Base-by-base conservation (phyloP, 495 filamentous ascomycete species). In the Penicillium nucicola region DNA sequence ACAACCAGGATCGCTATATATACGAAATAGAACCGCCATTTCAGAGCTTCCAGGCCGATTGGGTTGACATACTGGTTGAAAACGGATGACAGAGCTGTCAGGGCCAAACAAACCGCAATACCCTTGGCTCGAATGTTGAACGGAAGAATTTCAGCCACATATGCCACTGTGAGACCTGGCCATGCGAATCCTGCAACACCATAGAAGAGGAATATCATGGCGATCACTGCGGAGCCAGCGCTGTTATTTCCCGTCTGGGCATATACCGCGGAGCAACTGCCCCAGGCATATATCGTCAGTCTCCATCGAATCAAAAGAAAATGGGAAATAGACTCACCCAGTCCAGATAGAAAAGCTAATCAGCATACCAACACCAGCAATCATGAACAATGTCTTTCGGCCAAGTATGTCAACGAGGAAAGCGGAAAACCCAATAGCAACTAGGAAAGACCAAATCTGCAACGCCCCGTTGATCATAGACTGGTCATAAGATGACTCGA, bases 51-150 rank as follows among this genome's bases (percentile, higher is more conserved):
- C 42, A 85, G 77, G 9, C 75, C 81, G 11, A 84, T 63, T 1
- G 80, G 81, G 67, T 84, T 83, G 54, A 79, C 80, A 30, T 66
- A 79, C 61, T 72, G 71, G 43, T 75, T 74, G 42, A 84, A 68
- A 1, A 78, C 77, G 18, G 81, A 67, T 23, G 80, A 68, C 15
- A 72, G 76, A 56, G 82, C 77, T 14, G 79, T 81, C 66, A 77
- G 74, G 39, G 78, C 68, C 72, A 84, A 79, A 65, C 47, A 33
- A 23, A 60, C 32, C 2, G 63, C 58, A 12, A 86, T 77, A 35
- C 83, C 83, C 68, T 85, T 89, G 19, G 83, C 82, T 7, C 83
- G 78, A 40, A 87, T 72, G 41, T 78, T 75, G 69, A 80, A 89
- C 0, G 83, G 83, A 12, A 84, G 65, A 18, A 88, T 79, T 68